Conservation (phyloP, 2,329 filamentous ascomycete species). For the Cladosporium sp. region DNA sequence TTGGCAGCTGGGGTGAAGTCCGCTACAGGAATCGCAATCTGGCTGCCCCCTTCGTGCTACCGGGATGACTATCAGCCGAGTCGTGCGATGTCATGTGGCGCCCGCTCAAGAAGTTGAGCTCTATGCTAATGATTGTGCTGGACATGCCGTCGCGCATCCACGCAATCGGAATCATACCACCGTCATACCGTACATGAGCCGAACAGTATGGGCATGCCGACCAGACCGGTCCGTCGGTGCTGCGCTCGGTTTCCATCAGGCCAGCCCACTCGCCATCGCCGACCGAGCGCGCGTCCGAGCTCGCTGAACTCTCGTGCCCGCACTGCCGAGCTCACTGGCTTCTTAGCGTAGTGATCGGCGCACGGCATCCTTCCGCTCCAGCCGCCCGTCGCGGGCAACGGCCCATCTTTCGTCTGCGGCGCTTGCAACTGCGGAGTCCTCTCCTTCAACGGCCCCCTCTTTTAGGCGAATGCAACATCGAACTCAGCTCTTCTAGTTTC, state of each 20-base stretch:
- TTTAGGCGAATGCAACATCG: slow-evolving; percentile 3
- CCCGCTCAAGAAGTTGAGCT: too few relatives aligned
- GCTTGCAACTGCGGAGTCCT: neutral
- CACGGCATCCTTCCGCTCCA: neutral
- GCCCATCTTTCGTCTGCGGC: neutral
- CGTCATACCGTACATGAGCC: too few relatives aligned
- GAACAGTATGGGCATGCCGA: too few relatives aligned
- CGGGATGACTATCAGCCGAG: neutral
- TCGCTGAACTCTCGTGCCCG: neutral
- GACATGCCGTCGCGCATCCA: too few relatives aligned
- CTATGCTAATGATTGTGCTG: too few relatives aligned
- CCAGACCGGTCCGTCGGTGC: too few relatives aligned
- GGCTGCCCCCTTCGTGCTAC: neutral
- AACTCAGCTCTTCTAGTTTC: slow-evolving; percentile 3
- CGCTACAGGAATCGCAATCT: neutral
- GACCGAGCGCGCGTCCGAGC: neutral
- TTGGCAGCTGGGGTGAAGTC: neutral
- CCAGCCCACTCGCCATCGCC: too few relatives aligned
- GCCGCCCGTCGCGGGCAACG: neutral
- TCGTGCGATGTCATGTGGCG: too few relatives aligned
- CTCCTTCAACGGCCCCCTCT: neutral
- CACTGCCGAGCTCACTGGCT: neutral
- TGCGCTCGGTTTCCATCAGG: too few relatives aligned
- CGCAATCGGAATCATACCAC: too few relatives aligned
- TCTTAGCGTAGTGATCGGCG: neutral